A percentile compares a stretch with the other conserved stretches of the same genome.
Conservation (phyloP, 2,329 filamentous ascomycete genomes). For the Colletotrichum orchidophilum region DNA sequence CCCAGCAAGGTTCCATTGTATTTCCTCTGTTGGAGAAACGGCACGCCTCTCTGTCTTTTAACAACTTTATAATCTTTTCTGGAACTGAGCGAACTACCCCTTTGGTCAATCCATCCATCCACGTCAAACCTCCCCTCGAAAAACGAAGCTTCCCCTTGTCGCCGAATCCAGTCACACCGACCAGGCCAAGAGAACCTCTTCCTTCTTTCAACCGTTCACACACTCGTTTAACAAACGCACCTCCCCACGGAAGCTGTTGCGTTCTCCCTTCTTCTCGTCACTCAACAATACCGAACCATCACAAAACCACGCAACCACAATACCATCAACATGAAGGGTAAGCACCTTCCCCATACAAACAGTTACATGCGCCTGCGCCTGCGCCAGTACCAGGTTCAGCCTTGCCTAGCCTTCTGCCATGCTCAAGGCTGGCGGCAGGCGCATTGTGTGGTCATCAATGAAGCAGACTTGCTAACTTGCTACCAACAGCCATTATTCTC, state of each 20-base stretch:
- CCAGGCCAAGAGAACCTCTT: not conserved
- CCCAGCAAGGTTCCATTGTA: slow-evolving; percentile 3
- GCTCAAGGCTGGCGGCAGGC: not conserved
- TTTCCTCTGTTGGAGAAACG: slow-evolving; percentile 7
- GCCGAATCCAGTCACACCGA: not conserved
- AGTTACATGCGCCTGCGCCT: not conserved
- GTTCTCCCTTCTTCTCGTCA: slow-evolving; percentile 1
- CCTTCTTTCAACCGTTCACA: slow-evolving; percentile 17
- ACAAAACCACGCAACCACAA: slow-evolving; percentile 1
- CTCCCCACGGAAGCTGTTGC: slow-evolving; percentile 9
- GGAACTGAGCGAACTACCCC: not conserved
- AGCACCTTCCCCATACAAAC: not conserved
- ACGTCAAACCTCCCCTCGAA: not conserved
- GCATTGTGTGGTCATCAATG: not conserved
- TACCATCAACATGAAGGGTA: slow-evolving; percentile 34
- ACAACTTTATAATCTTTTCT: slow-evolving; percentile 17
- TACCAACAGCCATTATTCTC: slow-evolving; percentile 86
- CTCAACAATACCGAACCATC: not conserved
- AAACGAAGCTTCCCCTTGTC: slow-evolving; percentile 3
- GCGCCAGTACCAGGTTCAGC: not conserved
- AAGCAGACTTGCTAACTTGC: slow-evolving; percentile 21
- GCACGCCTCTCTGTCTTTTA: not conserved
- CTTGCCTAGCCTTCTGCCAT: not conserved
- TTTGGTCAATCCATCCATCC: not conserved
- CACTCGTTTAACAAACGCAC: slow-evolving; percentile 28